These are phyloP conservation scores for Candida berthetii DNA, from an alignment of 805 yeast species.

Conservation along the genomic window DNA sequence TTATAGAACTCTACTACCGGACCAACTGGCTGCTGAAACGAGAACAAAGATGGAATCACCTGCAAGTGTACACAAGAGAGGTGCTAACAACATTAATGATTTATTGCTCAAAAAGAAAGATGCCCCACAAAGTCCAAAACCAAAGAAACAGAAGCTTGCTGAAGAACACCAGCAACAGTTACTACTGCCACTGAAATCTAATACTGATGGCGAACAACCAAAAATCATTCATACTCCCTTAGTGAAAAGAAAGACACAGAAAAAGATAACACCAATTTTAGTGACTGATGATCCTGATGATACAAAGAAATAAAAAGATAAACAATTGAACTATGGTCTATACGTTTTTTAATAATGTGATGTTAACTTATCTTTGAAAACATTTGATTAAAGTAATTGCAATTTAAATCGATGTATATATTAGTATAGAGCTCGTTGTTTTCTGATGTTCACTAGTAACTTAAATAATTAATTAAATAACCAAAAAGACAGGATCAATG, in stretches of 20 bases:
- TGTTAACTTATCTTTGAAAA: no score
- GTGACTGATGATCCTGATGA: constrained; percentile 5
- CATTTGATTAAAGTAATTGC: no score
- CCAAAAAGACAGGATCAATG: no score
- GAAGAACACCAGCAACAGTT: constrained; percentile 10
- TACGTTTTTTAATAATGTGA: no score
- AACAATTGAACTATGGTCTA: no score
- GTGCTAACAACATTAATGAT: neutral
- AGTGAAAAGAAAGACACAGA: constrained; percentile 24
- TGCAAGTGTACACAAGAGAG: constrained; percentile 1
- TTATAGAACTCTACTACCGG: constrained; percentile 10
- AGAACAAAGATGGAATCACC: constrained; percentile 9
- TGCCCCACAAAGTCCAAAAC: neutral
- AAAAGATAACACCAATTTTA: constrained; percentile 30
- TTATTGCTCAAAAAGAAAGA: neutral
- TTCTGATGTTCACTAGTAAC: no score
- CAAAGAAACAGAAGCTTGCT: constrained; percentile 3
- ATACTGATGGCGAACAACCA: constrained; percentile 4
- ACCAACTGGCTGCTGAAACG: constrained; percentile 4
- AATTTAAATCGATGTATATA: no score
- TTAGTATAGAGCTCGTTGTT: no score
- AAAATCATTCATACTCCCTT: constrained; percentile 6
- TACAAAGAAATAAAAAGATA: neutral
- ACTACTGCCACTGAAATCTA: no score
- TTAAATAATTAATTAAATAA: no score